These are phyloP conservation scores for Daldinia eschscholtzii DNA, from an alignment of 2,329 filamentous ascomycete genomes.

Conservation along the genomic window DNA sequence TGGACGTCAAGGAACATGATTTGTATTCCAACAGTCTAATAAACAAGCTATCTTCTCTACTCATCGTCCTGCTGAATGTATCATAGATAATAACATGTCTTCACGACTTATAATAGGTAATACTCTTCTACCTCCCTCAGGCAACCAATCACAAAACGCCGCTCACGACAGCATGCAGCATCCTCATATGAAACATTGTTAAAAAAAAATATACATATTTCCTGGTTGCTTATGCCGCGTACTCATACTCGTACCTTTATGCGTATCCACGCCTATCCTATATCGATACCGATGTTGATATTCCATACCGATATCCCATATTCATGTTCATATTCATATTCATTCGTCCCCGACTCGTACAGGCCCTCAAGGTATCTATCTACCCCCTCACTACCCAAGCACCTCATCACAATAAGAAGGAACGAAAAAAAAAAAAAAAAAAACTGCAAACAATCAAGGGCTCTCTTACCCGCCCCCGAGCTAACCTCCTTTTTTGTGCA, in stretches of 20 bases:
- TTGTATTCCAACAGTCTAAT: too few species aligned
- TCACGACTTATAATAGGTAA: too few species aligned
- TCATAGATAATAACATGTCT: too few species aligned
- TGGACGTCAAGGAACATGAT: too few species aligned
- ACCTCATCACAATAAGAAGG: neutral
- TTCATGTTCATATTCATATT: slow-evolving; percentile 2
- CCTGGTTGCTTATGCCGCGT: slow-evolving; percentile 14
- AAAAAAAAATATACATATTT: slow-evolving; percentile 25
- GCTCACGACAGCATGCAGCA: neutral
- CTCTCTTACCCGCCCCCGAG: neutral
- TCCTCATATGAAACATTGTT: neutral
- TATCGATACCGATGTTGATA: slow-evolving; percentile 1
- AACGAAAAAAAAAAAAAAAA: neutral
- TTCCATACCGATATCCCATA: neutral
- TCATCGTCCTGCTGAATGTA: too few species aligned
- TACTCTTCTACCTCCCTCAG: neutral
- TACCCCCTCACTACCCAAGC: neutral
- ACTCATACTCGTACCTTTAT: neutral
- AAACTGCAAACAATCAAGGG: neutral
- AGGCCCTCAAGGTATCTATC: neutral
- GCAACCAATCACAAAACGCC: neutral
- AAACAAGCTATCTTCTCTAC: too few species aligned
- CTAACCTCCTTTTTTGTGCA: neutral
- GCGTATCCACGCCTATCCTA: neutral
- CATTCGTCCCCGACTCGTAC: neutral